Evolutionary conservation across 208 protist genomes (phyloP).

Genomic region (Wallacemonas sp.): DNA sequence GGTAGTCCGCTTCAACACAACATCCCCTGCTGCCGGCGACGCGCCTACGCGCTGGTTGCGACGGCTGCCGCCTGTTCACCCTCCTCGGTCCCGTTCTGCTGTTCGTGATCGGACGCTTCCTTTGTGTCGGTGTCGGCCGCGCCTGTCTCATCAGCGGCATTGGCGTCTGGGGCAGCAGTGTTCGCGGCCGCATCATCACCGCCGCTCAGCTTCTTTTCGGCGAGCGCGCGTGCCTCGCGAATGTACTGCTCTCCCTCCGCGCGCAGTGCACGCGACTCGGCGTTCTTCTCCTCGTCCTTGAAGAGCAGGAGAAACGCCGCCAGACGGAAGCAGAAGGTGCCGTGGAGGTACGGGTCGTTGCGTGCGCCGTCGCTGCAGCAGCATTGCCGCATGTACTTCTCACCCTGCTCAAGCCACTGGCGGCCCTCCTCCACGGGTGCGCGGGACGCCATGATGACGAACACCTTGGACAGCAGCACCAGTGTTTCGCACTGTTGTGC

Average conservation of each 20-base stretch:
- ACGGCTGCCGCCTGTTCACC: conserved; percentile 21
- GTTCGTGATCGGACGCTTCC: conserved; percentile 13
- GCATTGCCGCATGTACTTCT: conserved; percentile 79
- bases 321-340: conserved; percentile 70
- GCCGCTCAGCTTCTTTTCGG: background rate
- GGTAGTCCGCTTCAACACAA: background rate
- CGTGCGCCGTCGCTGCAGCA: conserved; percentile 34
- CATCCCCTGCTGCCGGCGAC: background rate
- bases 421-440: conserved; percentile 60
- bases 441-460: conserved; percentile 84
- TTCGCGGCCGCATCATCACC: background rate
- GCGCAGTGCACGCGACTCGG: conserved; percentile 50
- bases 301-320: conserved; percentile 67
- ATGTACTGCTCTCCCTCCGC: conserved; percentile 27
- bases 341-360: conserved; percentile 40
- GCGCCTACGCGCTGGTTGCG: background rate
- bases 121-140: background rate
- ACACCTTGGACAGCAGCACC: conserved; percentile 64
- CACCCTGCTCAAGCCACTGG: conserved; percentile 70
- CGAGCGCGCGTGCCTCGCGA: conserved; percentile 20
- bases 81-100: conserved; percentile 42
- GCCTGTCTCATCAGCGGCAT: background rate
- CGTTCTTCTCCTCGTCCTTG: conserved; percentile 53
- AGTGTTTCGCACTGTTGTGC: conserved; percentile 79
- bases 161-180: background rate